phyloP scores from a whole-genome alignment of 2,329 filamentous ascomycete genomes.

The Lomentospora prolificans region DNA sequence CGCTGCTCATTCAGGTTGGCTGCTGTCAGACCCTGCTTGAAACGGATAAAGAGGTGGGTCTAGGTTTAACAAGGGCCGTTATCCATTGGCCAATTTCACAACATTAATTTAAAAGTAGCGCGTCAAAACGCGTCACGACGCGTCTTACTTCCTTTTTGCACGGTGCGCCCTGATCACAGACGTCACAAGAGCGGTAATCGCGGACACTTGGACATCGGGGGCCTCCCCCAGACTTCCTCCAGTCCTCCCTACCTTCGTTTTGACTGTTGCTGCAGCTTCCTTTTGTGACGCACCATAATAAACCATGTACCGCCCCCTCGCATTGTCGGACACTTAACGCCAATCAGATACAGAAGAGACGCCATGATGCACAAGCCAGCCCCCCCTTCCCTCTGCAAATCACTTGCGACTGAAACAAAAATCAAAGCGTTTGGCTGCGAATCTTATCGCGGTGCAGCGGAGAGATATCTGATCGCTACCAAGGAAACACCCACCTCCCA shows the following conservation, averaged over 20 bases:
- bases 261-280: not conserved
- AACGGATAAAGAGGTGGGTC: not conserved
- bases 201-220: too few species aligned
- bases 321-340: not conserved
- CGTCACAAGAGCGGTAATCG: too few species aligned
- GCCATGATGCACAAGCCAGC: conserved; percentile 1
- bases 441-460: not conserved
- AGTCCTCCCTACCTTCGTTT: not conserved
- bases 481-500: not conserved
- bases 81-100: not conserved
- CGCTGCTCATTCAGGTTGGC: not conserved
- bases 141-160: not conserved
- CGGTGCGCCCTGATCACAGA: not conserved
- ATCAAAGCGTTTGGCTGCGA: not conserved
- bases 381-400: not conserved
- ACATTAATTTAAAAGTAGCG: not conserved
- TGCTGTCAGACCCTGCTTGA: not conserved
- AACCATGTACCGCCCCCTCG: too few species aligned
- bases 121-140: not conserved
- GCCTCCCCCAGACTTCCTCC: too few species aligned
- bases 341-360: not conserved
- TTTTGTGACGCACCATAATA: too few species aligned
- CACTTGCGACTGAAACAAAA: conserved; percentile 5
- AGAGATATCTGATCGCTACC: not conserved
- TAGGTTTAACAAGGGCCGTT: too few species aligned